Evolutionary conservation across 2,329 filamentous ascomycete species (phyloP).

Genomic region (Clarireedia paspali): DNA sequence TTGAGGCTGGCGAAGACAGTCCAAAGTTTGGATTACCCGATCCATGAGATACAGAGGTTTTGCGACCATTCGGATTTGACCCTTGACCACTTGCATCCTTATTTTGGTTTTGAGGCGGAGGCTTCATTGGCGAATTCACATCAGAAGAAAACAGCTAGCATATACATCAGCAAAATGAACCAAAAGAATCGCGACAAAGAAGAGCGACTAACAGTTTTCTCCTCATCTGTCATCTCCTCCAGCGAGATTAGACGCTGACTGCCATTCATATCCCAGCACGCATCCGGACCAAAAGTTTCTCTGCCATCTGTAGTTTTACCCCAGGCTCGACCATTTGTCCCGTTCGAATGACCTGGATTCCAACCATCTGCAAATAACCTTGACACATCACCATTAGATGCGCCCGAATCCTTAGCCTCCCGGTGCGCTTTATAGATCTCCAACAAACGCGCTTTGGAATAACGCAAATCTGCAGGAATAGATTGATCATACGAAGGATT

Average conservation of each 20-base stretch:
- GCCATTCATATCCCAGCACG: conserved; percentile 80
- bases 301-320: conserved; percentile 70
- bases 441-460: conserved; percentile 52
- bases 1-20: conserved; percentile 63
- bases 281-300: conserved; percentile 74
- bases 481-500: conserved; percentile 36
- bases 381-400: conserved; percentile 51
- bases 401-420: conserved; percentile 31
- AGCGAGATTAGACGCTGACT: conserved; percentile 64
- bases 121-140: conserved; percentile 91
- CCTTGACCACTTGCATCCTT: conserved; percentile 51
- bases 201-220: conserved; percentile 46
- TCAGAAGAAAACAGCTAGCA: conserved; percentile 70
- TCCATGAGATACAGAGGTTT: conserved; percentile 68
- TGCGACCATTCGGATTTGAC: conserved; percentile 60
- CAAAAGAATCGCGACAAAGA: conserved; percentile 7
- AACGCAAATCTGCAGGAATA: conserved; percentile 24
- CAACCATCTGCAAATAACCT: conserved; percentile 67
- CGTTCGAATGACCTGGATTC: conserved; percentile 68
- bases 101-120: conserved; percentile 58
- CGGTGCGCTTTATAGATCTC: conserved; percentile 59
- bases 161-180: conserved; percentile 17
- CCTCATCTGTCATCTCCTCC: conserved; percentile 57
- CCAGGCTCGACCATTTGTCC: conserved; percentile 56
- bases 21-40: conserved; percentile 55